A percentile compares a stretch with the other conserved stretches of the same genome.
Evolutionary conservation across 768 basidiomycete genomes (phyloP).

Genomic region (Trametes cinnabarina): DNA sequence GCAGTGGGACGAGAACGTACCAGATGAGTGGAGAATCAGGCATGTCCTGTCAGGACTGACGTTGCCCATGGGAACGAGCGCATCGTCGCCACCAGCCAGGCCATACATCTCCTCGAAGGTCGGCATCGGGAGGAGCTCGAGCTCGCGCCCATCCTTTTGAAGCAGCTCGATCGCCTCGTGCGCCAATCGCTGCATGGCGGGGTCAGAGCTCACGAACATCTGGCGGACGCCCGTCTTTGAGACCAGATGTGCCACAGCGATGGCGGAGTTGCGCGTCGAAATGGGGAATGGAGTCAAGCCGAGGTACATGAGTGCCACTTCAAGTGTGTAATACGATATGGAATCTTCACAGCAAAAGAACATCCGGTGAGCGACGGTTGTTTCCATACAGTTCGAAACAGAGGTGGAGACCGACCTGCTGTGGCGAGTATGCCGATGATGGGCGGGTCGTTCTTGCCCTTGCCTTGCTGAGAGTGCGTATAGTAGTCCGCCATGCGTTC

Average conservation of each 20-base stretch:
- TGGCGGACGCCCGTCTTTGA: conserved; percentile 26
- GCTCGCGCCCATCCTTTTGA: conserved; percentile 8
- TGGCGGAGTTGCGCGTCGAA: conserved; percentile 35
- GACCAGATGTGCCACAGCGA: conserved; percentile 34
- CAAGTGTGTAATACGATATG: conserved; percentile 20
- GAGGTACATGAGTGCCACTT: conserved; percentile 23
- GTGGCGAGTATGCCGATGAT: conserved; percentile 27
- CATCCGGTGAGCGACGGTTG: background rate
- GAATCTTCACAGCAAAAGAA: conserved; percentile 22
- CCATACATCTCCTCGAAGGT: conserved; percentile 24
- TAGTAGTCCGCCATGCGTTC: conserved; percentile 1
- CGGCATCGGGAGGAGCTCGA: conserved; percentile 22
- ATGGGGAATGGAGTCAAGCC: conserved; percentile 34
- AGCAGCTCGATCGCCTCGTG: conserved; percentile 17
- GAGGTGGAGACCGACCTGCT: conserved; percentile 9
- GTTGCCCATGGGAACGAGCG: conserved; percentile 12
- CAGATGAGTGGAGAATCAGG: conserved; percentile 20
- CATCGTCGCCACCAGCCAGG: conserved; percentile 9
- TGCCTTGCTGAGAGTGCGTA: background rate
- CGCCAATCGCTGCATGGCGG: conserved; percentile 22
- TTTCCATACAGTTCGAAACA: background rate
- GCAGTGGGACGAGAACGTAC: conserved; percentile 7
- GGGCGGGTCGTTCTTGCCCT: conserved; percentile 11
- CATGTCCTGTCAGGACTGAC: conserved; percentile 9
- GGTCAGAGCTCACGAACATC: conserved; percentile 26